These are phyloP conservation scores for Fusarium subtropicale DNA, from an alignment of 2,329 filamentous ascomycete species.

Conservation along the genomic window DNA sequence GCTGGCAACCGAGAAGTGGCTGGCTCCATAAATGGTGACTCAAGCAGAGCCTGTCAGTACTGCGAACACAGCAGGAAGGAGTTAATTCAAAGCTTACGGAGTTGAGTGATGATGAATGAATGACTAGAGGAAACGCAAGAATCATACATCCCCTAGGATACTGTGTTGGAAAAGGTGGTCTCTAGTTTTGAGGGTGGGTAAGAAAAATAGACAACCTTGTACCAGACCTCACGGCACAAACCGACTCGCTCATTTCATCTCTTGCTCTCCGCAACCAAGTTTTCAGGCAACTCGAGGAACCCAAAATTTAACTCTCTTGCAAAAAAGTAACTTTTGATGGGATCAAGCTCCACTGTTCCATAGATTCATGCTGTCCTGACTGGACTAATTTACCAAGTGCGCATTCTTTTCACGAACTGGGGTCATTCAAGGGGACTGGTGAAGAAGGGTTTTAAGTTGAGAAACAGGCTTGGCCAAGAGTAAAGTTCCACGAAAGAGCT, in stretches of 20 bases:
- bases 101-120: neutral
- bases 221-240: neutral
- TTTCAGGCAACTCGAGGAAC: neutral
- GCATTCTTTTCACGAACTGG: neutral
- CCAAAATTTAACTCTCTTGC: neutral
- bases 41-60: neutral
- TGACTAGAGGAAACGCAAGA: neutral
- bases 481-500: neutral
- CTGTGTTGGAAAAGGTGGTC: neutral
- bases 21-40: conserved; percentile 13
- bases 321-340: neutral
- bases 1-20: conserved; percentile 16
- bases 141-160: neutral
- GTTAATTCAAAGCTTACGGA: neutral
- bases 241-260: neutral
- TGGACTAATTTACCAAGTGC: neutral
- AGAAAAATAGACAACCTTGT: neutral
- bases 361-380: neutral
- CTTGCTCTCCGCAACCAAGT: neutral
- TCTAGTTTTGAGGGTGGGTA: neutral
- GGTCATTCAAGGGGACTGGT: neutral
- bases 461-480: neutral
- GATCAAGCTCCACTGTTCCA: neutral
- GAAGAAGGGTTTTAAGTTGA: neutral
- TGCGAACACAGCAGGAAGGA: no score